Evolutionary conservation across 108 stramenopile species (phyloP).

Genomic region (Chaetoceros muelleri): DNA sequence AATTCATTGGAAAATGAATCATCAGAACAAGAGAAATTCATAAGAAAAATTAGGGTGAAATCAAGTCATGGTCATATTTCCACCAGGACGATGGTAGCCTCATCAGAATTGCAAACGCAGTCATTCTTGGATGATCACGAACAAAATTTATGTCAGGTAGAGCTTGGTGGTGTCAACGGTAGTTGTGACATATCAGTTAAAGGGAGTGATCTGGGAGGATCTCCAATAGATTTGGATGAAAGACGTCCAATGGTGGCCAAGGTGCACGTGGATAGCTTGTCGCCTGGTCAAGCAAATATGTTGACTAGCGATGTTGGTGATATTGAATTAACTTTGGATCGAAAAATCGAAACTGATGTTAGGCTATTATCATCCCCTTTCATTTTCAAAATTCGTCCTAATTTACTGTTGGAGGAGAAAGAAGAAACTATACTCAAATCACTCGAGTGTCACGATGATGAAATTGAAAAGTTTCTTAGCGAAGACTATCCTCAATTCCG

Average conservation of each 20-base stretch:
- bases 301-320: constrained; percentile 32
- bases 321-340: constrained; percentile 57
- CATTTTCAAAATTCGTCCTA: constrained; percentile 6
- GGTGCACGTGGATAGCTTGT: constrained; percentile 70
- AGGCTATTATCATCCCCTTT: constrained; percentile 34
- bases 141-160: constrained; percentile 27
- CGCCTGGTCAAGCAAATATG: constrained; percentile 58
- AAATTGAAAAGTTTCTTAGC: constrained; percentile 17
- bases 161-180: constrained; percentile 83
- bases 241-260: constrained; percentile 19
- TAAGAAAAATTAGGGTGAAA: constrained; percentile 53
- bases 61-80: constrained; percentile 59
- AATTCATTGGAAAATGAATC: constrained; percentile 11
- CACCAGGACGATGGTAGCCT: constrained; percentile 12
- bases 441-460: constrained; percentile 6
- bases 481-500: background rate
- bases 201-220: background rate
- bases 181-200: constrained; percentile 52
- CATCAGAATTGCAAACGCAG: constrained; percentile 1
- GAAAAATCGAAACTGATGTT: constrained; percentile 75
- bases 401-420: constrained; percentile 36
- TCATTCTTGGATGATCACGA: background rate
- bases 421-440: constrained; percentile 5
- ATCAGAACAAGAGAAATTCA: constrained; percentile 1
- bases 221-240: constrained; percentile 5